A percentile compares a stretch with the other conserved stretches of the same genome.
Conservation (phyloP, 2,329 filamentous ascomycete species). For the Orbilia quercus region DNA sequence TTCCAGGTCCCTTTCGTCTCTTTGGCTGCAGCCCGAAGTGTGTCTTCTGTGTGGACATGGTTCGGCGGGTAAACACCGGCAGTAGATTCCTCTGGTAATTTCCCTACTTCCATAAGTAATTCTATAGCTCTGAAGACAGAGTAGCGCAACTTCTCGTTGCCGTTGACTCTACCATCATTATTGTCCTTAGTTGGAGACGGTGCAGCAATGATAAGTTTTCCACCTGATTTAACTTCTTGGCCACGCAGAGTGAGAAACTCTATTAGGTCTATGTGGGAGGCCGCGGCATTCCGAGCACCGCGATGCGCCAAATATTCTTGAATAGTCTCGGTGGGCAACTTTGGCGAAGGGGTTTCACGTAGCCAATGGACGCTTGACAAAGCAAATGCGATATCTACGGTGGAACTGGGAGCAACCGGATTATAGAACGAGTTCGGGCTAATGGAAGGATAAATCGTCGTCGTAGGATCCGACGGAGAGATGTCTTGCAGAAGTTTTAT, state of each 20-base stretch:
- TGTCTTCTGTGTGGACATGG: conserved; percentile 15
- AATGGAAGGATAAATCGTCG: conserved; percentile 28
- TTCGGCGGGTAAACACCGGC: conserved; percentile 24
- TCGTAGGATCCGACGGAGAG: conserved; percentile 1
- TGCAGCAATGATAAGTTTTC: conserved; percentile 30
- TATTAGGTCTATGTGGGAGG: conserved; percentile 27
- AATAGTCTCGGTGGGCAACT: conserved; percentile 1
- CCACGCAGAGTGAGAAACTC: conserved; percentile 29
- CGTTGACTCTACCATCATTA: conserved; percentile 15
- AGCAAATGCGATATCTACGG: conserved; percentile 34
- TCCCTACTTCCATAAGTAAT: neutral
- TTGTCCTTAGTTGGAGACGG: conserved; percentile 28
- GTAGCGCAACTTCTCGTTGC: conserved; percentile 13
- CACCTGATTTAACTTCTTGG: conserved; percentile 24
- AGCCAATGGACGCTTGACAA: conserved; percentile 42
- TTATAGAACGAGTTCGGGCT: conserved; percentile 34
- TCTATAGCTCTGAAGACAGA: conserved; percentile 24
- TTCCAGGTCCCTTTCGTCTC: neutral
- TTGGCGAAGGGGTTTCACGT: conserved; percentile 21
- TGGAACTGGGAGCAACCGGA: conserved; percentile 3
- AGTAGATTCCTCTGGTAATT: conserved; percentile 9
- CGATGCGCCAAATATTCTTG: conserved; percentile 23
- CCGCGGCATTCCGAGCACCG: conserved; percentile 1
- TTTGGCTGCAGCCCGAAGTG: conserved; percentile 5
- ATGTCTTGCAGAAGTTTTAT: conserved; percentile 15